Conservation (phyloP, 2,329 filamentous ascomycete genomes). For the Fusarium bulbicola region DNA sequence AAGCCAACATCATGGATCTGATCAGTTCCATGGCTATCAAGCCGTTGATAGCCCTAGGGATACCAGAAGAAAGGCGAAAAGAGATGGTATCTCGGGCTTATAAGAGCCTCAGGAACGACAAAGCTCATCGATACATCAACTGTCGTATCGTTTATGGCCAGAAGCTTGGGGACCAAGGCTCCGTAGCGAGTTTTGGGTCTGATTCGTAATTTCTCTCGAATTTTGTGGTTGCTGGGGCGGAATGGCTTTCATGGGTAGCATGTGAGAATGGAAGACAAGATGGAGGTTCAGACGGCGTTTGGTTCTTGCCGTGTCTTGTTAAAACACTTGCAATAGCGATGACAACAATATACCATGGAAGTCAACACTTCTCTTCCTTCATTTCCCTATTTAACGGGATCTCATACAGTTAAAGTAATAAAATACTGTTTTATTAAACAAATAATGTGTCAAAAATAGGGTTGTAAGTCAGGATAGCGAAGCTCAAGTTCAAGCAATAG, state of each 20-base stretch:
- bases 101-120: conserved; percentile 47
- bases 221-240: neutral
- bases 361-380: neutral
- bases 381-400: neutral
- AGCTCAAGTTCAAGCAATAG: neutral
- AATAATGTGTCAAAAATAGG: neutral
- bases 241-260: neutral
- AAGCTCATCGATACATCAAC: conserved; percentile 55
- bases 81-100: conserved; percentile 45
- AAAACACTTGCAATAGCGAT: neutral
- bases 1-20: conserved; percentile 52
- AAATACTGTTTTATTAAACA: neutral
- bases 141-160: conserved; percentile 56
- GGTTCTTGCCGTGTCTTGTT: neutral
- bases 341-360: neutral
- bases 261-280: neutral
- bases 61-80: conserved; percentile 47
- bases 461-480: neutral
- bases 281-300: neutral
- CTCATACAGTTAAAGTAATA: neutral
- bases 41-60: conserved; percentile 51
- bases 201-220: neutral
- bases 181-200: neutral
- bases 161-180: conserved; percentile 41
- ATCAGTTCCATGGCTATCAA: conserved; percentile 54